These are phyloP conservation scores for Myriosclerotinia duriaeana DNA, from an alignment of 2,329 filamentous ascomycete genomes.

Conservation along the genomic window DNA sequence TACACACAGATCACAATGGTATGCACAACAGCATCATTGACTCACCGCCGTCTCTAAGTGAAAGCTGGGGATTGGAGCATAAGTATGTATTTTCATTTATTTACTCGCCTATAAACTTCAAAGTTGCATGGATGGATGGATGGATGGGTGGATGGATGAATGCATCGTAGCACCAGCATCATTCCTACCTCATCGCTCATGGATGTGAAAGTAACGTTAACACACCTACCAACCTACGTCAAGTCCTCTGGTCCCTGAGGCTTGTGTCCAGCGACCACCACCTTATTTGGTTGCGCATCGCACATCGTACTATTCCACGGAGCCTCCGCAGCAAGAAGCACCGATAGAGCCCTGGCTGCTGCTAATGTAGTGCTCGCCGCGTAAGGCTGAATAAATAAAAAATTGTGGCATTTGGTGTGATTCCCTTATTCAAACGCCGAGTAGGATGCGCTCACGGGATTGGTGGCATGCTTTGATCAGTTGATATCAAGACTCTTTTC, in stretches of 20 bases:
- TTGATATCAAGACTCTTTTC: constrained; percentile 4
- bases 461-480: constrained; percentile 12
- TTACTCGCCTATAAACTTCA: neutral
- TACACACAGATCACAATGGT: neutral
- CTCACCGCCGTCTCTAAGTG: constrained; percentile 4
- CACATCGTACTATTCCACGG: constrained; percentile 1
- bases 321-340: constrained; percentile 7
- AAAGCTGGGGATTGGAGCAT: neutral
- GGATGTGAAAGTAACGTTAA: constrained; percentile 22
- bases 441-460: neutral
- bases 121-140: neutral
- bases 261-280: neutral
- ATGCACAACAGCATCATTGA: neutral
- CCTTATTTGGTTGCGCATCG: neutral
- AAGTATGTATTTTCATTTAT: neutral
- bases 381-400: constrained; percentile 19
- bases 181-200: neutral
- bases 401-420: neutral
- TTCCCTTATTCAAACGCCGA: constrained; percentile 14
- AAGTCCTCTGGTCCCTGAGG: constrained; percentile 11
- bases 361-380: neutral
- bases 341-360: neutral
- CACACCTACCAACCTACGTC: constrained; percentile 13
- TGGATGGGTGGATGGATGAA: neutral
- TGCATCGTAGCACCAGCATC: neutral